Evolutionary conservation across 2,329 filamentous ascomycete genomes (phyloP), one percentile per base, ranked within the genome.

Genomic region (Botrytis pseudocinerea): DNA sequence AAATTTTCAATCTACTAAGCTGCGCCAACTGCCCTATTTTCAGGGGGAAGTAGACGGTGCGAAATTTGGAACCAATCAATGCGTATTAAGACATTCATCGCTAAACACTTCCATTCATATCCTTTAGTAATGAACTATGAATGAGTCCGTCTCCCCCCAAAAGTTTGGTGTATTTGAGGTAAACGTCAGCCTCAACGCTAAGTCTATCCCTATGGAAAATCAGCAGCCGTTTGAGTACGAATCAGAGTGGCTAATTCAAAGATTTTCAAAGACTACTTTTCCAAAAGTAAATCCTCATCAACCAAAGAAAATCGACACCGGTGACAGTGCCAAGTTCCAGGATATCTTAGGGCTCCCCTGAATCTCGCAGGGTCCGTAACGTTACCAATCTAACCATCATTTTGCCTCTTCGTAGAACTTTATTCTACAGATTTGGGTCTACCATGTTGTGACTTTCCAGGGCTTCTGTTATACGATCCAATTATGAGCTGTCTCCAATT

Each of bases 291-390:
- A 57, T 28, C 14, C 51, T 57, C 51, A 57, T 57, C n/a, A 57
- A 3, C 51, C 51, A 40, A 40, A 62, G 35, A 62, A n/a, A 62
- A 62, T 28, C n/a, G n/a, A 38, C 35, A 16, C 8, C 25, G 16
- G 51, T 54, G 64, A 54, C 38, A 54, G 28, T 12, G 64, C 46
- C 46, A 68, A 68, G 64, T 9, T 40, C 25, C 20, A 51, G 35
- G 16, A 54, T 51, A 35, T 40, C 38, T 28, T 54, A 40, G 32
- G 7, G 7, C 44, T 64, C 62, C 46, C 64, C 64, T 66, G 46
- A 66, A 66, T 66, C 64, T 40, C 35, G 40, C 48, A 38, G 32
- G 64, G 64, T 35, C 46, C 32, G 54, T 66, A 66, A 28, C 32
- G 40, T 66, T 51, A 40, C 64, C 40, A 66, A 66, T 51, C 44